Conservation (phyloP, 345 rosid genomes). For the Eucalyptus rudis region DNA sequence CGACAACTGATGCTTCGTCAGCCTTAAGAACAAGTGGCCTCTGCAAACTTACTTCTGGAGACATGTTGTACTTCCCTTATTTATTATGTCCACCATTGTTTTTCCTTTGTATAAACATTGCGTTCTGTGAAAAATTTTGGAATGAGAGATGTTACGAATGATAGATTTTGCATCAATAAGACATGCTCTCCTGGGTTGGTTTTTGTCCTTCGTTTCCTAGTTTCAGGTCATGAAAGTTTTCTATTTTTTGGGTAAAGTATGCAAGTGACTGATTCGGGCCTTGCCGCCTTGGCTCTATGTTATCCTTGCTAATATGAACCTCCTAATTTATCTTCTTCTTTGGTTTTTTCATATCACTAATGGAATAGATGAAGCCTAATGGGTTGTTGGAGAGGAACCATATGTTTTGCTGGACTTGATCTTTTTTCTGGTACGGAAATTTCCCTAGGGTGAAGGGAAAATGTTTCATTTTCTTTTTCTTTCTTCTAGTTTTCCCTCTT, state of each 20-base stretch:
- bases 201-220: background rate
- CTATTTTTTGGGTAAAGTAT: background rate
- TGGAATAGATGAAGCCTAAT: background rate
- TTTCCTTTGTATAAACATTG: constrained; percentile 26
- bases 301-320: background rate
- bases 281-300: background rate
- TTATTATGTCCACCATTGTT: background rate
- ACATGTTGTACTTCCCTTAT: constrained; percentile 22
- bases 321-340: background rate
- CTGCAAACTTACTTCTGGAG: constrained; percentile 7
- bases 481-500: background rate
- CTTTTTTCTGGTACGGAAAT: background rate
- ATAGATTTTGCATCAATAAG: background rate
- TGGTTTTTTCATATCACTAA: background rate
- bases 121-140: constrained; percentile 39
- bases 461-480: background rate
- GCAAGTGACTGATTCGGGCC: background rate
- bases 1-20: background rate
- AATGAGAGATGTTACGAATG: background rate
- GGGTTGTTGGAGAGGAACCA: background rate
- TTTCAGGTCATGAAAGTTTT: background rate
- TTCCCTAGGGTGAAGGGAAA: background rate
- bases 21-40: constrained; percentile 5
- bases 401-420: background rate
- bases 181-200: background rate